Conservation (phyloP, 2,329 filamentous ascomycete genomes). For the Acarospora socialis region DNA sequence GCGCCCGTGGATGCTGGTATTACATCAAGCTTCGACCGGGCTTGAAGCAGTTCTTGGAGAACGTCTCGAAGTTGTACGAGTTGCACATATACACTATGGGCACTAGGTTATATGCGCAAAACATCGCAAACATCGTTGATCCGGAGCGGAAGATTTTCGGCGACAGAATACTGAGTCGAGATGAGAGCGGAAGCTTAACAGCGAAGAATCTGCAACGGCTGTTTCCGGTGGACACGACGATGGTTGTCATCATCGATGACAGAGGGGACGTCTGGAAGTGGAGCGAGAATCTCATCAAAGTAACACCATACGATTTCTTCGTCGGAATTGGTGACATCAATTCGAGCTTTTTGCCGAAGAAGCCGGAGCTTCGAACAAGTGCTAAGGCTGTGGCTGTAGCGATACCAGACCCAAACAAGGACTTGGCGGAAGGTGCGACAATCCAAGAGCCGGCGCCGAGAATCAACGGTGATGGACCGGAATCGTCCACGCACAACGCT, state of each 20-base stretch:
- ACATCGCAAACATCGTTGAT: slow-evolving; percentile 86
- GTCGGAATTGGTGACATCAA: slow-evolving; percentile 98
- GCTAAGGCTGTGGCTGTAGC: slow-evolving; percentile 9
- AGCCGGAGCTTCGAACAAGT: slow-evolving; percentile 35
- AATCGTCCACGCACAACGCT: slow-evolving; percentile 11
- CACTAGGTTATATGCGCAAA: slow-evolving; percentile 85
- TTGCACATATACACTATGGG: slow-evolving; percentile 99
- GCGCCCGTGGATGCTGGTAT: slow-evolving; percentile 72
- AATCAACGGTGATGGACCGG: slow-evolving; percentile 5
- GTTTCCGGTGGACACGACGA: slow-evolving; percentile 93
- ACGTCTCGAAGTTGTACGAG: slow-evolving; percentile 71
- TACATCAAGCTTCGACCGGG: slow-evolving; percentile 97
- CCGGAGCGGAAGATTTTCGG: slow-evolving; percentile 80
- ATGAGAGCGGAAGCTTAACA: slow-evolving; percentile 88
- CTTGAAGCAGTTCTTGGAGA: slow-evolving; percentile 62
- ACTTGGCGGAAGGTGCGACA: slow-evolving; percentile 12
- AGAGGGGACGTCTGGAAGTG: slow-evolving; percentile 94
- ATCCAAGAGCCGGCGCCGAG: slow-evolving; percentile 9
- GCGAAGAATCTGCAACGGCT: slow-evolving; percentile 80
- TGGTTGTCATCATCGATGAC: slow-evolving; percentile 99
- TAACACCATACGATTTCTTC: slow-evolving; percentile 93
- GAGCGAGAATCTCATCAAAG: slow-evolving; percentile 84
- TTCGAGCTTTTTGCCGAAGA: slow-evolving; percentile 86
- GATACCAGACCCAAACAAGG: slow-evolving; percentile 3
- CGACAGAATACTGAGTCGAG: slow-evolving; percentile 86